Evolutionary conservation across 768 basidiomycete genomes (phyloP).

Genomic region (Paxillus ammoniavirescens): DNA sequence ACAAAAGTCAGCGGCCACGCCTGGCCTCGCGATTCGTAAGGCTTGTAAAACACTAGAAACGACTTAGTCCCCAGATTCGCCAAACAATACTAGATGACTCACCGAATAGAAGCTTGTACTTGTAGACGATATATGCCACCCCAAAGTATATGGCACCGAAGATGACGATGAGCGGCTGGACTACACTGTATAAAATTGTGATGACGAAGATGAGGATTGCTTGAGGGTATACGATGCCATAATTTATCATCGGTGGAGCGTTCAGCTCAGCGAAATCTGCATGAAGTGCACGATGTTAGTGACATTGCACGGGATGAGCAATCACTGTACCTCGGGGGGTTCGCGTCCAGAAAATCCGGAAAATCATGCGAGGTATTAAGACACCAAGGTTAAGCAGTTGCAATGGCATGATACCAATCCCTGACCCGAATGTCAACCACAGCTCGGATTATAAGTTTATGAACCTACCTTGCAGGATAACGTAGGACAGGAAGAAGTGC

Average conservation of each 20-base stretch:
- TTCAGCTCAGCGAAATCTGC: constrained; percentile 95
- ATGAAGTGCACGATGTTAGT: constrained; percentile 29
- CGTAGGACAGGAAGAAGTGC: constrained; percentile 84
- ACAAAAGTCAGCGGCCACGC: constrained; percentile 97
- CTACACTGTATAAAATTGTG: constrained; percentile 92
- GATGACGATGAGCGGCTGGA: constrained; percentile 91
- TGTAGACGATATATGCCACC: constrained; percentile 94
- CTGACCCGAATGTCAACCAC: constrained; percentile 35
- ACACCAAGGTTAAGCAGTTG: constrained; percentile 92
- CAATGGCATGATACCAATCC: constrained; percentile 91
- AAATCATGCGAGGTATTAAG: constrained; percentile 75
- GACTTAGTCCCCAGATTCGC: not conserved
- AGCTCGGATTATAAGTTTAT: not conserved
- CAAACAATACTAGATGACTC: constrained; percentile 24
- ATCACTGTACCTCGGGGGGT: constrained; percentile 78
- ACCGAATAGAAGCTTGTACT: constrained; percentile 97
- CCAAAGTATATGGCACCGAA: constrained; percentile 98
- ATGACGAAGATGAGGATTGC: constrained; percentile 95
- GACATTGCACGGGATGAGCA: not conserved
- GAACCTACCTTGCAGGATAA: constrained; percentile 71
- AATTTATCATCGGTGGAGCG: constrained; percentile 97
- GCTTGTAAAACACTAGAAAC: constrained; percentile 89
- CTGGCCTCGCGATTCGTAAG: constrained; percentile 95
- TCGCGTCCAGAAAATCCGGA: constrained; percentile 73
- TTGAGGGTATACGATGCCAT: constrained; percentile 95